Base-by-base conservation (phyloP, 2,329 filamentous ascomycete genomes). In the Colletotrichum musicola region DNA sequence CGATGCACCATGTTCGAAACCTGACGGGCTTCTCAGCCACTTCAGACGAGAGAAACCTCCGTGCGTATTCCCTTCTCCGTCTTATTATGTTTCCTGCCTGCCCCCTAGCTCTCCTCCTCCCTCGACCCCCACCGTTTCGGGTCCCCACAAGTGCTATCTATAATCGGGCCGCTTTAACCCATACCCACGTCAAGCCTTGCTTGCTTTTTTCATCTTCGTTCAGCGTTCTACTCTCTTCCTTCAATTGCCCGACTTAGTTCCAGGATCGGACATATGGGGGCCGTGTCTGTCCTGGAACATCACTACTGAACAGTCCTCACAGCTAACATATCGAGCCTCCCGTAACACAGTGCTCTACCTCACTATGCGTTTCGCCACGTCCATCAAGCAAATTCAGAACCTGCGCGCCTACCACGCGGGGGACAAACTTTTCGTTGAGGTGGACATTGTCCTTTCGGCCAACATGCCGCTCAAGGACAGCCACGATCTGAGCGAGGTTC, bases 281-380 rank as follows among this genome's bases (percentile, higher is more conserved):
- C 53, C 18, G 3, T 47, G 7, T 18, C 6, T 16, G 30, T 35
- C 35, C 22, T 56, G n/a, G n/a, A 22, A 40, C 27, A 53, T 27
- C 22, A 30, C 30, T 35, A 44, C n/a, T 10, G 12, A 20, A 14
- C 25, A 10, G 22, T 22, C 16, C 16, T n/a, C 7, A 14, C 12
- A 7, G 47, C 64, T 67, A 10, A 67, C 50, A n/a, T 10, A 9
- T 10, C 4, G 25, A 4, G 14, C 40, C 53, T 40, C 14, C 22
- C 10, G 10, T 10, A 46, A 35, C 59, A 58, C 9, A 83, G 80
- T 97, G 22, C 85, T 97, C 1, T 98, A 98, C 80, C 87, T 97
- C 73, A 96, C 94, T 1, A 97, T 97, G 92, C 92, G 95, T 20
- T 97, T 97, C 77, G 94, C 94, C 53, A 93, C 92, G 73, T 92